Conservation (phyloP, 371 early-diverging fungal genomes). For the Mucor sp. region DNA sequence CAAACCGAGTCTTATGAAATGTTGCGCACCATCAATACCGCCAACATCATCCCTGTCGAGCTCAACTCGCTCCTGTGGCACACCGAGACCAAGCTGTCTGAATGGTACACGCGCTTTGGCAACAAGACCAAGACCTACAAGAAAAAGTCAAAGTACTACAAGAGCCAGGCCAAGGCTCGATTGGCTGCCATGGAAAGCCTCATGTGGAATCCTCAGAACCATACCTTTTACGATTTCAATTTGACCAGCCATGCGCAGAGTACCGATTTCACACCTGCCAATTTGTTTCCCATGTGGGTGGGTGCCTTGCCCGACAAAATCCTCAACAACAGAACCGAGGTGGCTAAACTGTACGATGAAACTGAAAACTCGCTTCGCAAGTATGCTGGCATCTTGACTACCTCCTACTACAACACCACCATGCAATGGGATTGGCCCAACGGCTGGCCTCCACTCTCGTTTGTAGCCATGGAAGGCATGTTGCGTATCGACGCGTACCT, state of each 20-base stretch:
- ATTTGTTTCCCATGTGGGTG: constrained; percentile 52
- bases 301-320: constrained; percentile 41
- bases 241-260: constrained; percentile 38
- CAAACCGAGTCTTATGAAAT: constrained; percentile 34
- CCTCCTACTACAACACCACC: constrained; percentile 57
- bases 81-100: constrained; percentile 64
- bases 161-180: constrained; percentile 37
- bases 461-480: constrained; percentile 59
- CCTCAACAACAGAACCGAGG: constrained; percentile 10
- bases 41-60: constrained; percentile 80
- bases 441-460: constrained; percentile 73
- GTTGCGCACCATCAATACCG: constrained; percentile 59
- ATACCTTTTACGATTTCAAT: constrained; percentile 60
- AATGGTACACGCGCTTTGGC: constrained; percentile 44
- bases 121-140: constrained; percentile 18
- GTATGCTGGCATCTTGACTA: constrained; percentile 71
- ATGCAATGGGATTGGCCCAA: constrained; percentile 93
- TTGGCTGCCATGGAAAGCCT: constrained; percentile 48
- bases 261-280: constrained; percentile 43
- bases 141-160: constrained; percentile 34
- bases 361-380: constrained; percentile 29
- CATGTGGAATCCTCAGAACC: constrained; percentile 51
- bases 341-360: constrained; percentile 35
- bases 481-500: constrained; percentile 28
- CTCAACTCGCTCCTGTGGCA: constrained; percentile 83